Base-by-base conservation (phyloP, 2,329 filamentous ascomycete genomes). In the Fusarium albidum region DNA sequence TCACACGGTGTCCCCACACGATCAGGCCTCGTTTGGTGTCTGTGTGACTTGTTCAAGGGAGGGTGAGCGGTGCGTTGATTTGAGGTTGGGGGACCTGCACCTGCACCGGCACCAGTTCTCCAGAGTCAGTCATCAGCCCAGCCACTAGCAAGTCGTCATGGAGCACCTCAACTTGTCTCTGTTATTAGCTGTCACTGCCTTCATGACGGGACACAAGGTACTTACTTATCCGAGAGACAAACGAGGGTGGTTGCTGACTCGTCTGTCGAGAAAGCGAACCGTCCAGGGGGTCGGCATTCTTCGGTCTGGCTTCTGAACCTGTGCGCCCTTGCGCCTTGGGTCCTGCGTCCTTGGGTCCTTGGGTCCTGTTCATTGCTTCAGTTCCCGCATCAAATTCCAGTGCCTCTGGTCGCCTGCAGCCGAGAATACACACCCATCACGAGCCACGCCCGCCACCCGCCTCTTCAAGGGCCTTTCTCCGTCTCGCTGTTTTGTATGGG, bases 131-230 rank as follows among this genome's bases (percentile, higher is more conserved):
- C 54, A 55, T 34, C 49, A 32, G 43, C 57, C 58, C 38, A 50
- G 54, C 57, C 58, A 61, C 57, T 61, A 55, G 44, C 25, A 49
- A 59, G 57, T 61, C 49, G 58, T 59, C 49, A 57, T 58, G 57
- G 42, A 57, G 47, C 38, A 57, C 38, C 38, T 58, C 52, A 54
- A 35, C 41, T 51, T 53, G 35, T 42, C 51, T 29, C 33, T 43
- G n/a, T n/a, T n/a, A n/a, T 54, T 34, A 32, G 34, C 51, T 38
- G 29, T 49, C 21, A 46, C 43, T 48, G 26, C 18, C 25, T 27
- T 48, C 14, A 29, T 35, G 40, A 51, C 40, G 21, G 29, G 45
- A 51, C 42, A 51, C 39, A 25, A 44, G 21, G n/a, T n/a, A n/a
- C n/a, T n/a, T 42, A 17, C 32, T 29, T 29, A 51, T 21, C 21